phyloP scores from a whole-genome alignment of 2,329 filamentous ascomycete genomes.

The Cladorrhinum sp. region DNA sequence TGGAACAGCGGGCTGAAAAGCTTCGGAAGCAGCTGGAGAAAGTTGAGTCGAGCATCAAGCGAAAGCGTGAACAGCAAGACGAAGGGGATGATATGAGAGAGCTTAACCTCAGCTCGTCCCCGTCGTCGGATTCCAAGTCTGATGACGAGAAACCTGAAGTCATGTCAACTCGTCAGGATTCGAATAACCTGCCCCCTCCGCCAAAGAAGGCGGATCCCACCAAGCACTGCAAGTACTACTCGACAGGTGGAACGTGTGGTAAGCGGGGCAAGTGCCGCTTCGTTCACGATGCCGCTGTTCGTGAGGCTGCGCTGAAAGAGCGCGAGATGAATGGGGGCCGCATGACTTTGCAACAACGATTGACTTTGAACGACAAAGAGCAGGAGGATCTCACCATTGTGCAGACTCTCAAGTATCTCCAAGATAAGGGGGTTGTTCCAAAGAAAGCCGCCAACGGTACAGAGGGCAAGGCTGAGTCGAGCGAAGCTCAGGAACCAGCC shows the following conservation, averaged over 20 bases:
- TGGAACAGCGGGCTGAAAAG: constrained; percentile 58
- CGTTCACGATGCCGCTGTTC: constrained; percentile 62
- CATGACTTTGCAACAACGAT: constrained; percentile 63
- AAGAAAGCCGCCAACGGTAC: constrained; percentile 27
- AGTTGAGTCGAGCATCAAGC: constrained; percentile 67
- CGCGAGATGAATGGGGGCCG: constrained; percentile 63
- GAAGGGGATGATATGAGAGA: constrained; percentile 65
- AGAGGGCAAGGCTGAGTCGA: constrained; percentile 11
- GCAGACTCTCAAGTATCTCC: constrained; percentile 63
- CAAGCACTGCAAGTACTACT: constrained; percentile 69
- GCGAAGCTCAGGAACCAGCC: constrained; percentile 23
- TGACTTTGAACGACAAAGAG: constrained; percentile 65
- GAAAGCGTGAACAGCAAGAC: constrained; percentile 65
- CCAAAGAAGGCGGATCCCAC: constrained; percentile 59
- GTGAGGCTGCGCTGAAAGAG: constrained; percentile 61
- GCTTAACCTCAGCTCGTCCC: constrained; percentile 38
- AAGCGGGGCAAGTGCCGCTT: constrained; percentile 76
- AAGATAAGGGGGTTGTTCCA: constrained; percentile 55
- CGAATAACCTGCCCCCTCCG: constrained; percentile 40
- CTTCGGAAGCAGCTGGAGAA: constrained; percentile 63
- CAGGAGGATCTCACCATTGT: constrained; percentile 65
- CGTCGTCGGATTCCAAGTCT: constrained; percentile 46
- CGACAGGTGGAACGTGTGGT: constrained; percentile 64
- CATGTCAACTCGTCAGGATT: constrained; percentile 48
- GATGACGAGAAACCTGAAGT: constrained; percentile 60